phyloP scores from a whole-genome alignment of 805 yeast species.

The Cyberlindnera saturnus region DNA sequence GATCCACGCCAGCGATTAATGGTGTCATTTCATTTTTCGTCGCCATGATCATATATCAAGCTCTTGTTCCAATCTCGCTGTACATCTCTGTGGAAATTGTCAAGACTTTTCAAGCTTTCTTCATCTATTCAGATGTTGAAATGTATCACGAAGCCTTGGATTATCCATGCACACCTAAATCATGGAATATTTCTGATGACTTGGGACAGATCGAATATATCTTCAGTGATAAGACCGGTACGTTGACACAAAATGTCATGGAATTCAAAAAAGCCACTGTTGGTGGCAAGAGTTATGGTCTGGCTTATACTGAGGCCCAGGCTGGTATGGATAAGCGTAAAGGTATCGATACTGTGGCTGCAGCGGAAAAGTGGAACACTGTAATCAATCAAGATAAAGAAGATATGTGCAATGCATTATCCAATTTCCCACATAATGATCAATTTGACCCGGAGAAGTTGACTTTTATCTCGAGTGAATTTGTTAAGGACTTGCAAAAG shows the following conservation, averaged over 20 bases:
- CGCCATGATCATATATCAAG: slow-evolving; percentile 68
- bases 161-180: slow-evolving; percentile 76
- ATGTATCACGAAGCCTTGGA: slow-evolving; percentile 67
- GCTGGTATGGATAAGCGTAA: slow-evolving; percentile 72
- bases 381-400: slow-evolving; percentile 49
- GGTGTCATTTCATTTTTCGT: slow-evolving; percentile 73
- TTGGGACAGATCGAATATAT: slow-evolving; percentile 80
- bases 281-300: slow-evolving; percentile 65
- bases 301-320: slow-evolving; percentile 77
- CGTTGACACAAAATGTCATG: slow-evolving; percentile 79
- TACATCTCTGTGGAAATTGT: slow-evolving; percentile 79
- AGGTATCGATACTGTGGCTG: slow-evolving; percentile 65
- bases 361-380: slow-evolving; percentile 42
- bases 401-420: slow-evolving; percentile 46
- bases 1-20: slow-evolving; percentile 55
- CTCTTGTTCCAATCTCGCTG: slow-evolving; percentile 76
- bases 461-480: slow-evolving; percentile 63
- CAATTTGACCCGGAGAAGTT: slow-evolving; percentile 48
- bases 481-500: slow-evolving; percentile 46
- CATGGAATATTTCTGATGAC: slow-evolving; percentile 84
- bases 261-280: slow-evolving; percentile 79
- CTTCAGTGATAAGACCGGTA: slow-evolving; percentile 81
- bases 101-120: slow-evolving; percentile 74
- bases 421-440: slow-evolving; percentile 29
- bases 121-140: slow-evolving; percentile 67